Conservation (phyloP, 495 filamentous ascomycete species). For the Antarctomyces pellizariae region DNA sequence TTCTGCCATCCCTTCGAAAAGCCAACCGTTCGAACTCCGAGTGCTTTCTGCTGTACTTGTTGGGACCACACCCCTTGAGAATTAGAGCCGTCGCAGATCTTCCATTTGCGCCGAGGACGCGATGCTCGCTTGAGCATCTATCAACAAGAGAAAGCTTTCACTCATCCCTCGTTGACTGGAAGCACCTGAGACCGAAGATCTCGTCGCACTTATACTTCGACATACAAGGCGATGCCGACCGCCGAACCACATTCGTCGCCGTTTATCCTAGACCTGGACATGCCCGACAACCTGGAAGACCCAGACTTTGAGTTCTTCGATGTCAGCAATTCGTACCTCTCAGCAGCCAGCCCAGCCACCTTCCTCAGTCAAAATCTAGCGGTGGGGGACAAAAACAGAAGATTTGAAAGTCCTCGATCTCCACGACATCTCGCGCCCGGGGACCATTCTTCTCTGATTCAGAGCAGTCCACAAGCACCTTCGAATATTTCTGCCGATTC, state of each 20-base stretch:
- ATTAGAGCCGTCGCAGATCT: too few relatives aligned
- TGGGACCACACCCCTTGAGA: too few relatives aligned
- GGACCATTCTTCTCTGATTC: constrained; percentile 10
- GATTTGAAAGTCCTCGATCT: constrained; percentile 4
- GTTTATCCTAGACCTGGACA: constrained; percentile 14
- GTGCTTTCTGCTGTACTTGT: too few relatives aligned
- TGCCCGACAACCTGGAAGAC: constrained; percentile 14
- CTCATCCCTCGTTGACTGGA: too few relatives aligned
- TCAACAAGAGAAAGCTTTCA: too few relatives aligned
- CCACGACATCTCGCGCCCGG: constrained; percentile 6
- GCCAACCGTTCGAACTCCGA: too few relatives aligned
- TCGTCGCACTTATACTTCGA: constrained; percentile 1
- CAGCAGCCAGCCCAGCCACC: constrained; percentile 7
- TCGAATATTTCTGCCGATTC: constrained; percentile 14
- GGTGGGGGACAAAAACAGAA: constrained; percentile 4
- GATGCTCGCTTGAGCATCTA: too few relatives aligned
- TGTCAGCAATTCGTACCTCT: constrained; percentile 5
- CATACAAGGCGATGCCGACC: constrained; percentile 10
- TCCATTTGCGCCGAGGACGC: too few relatives aligned
- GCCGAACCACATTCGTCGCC: constrained; percentile 9
- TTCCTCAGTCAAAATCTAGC: constrained; percentile 10
- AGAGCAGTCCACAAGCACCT: constrained; percentile 8
- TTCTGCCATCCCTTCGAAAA: too few relatives aligned
- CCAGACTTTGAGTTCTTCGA: constrained; percentile 19
- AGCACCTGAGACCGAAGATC: too few relatives aligned